These are phyloP conservation scores for Flaveria sonorensis DNA, from an alignment of 129 eudicot genomes.

Conservation along the genomic window DNA sequence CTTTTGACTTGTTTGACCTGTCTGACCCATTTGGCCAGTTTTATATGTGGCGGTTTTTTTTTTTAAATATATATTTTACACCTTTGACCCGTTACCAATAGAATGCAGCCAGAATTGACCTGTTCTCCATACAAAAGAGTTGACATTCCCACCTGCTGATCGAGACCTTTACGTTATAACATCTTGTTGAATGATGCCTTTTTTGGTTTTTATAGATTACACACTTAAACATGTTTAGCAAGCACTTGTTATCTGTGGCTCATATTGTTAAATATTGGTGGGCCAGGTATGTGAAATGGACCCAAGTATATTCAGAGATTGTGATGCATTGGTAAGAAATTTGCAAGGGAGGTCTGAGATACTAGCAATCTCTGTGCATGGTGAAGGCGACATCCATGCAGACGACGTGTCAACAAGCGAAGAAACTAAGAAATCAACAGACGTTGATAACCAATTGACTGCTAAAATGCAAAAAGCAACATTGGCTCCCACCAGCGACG, in stretches of 20 bases:
- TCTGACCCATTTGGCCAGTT: not conserved
- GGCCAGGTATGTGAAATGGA: conserved; percentile 85
- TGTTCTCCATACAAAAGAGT: not conserved
- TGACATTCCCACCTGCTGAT: not conserved
- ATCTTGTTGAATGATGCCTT: not conserved
- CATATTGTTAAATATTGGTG: conserved; percentile 16
- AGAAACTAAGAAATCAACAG: conserved; percentile 36
- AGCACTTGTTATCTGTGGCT: not conserved
- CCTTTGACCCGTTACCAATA: not conserved
- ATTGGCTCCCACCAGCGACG: conserved; percentile 24
- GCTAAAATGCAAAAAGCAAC: conserved; percentile 64
- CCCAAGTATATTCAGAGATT: conserved; percentile 81
- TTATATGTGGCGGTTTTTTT: not conserved
- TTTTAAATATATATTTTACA: not conserved
- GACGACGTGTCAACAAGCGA: conserved; percentile 55
- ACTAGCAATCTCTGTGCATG: conserved; percentile 82
- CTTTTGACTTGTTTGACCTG: not conserved
- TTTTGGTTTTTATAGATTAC: not conserved
- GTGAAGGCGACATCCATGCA: conserved; percentile 68
- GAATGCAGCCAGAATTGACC: not conserved
- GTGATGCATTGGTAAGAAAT: conserved; percentile 74
- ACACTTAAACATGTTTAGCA: not conserved
- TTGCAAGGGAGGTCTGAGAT: conserved; percentile 84
- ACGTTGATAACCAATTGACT: conserved; percentile 35
- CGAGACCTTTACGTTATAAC: not conserved